These are phyloP conservation scores for Yamadazyma dushanensis DNA, from an alignment of 1,139 yeast genomes.

Conservation along the genomic window DNA sequence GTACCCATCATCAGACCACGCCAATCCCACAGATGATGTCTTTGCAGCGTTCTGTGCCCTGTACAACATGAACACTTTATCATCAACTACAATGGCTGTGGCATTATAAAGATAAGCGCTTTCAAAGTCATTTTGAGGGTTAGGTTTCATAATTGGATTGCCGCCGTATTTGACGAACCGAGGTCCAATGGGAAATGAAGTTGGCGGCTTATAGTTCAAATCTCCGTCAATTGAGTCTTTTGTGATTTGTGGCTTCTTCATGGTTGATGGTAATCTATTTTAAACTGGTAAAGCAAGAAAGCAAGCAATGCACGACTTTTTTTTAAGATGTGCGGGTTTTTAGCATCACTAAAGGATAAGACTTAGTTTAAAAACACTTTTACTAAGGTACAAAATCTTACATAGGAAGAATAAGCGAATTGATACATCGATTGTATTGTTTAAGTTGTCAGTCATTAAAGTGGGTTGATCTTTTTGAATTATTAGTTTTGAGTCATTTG, in stretches of 20 bases:
- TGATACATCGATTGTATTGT: too few relatives aligned
- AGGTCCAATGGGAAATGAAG: slow-evolving; percentile 45
- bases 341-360: not conserved
- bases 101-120: slow-evolving; percentile 45
- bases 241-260: slow-evolving; percentile 34
- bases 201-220: slow-evolving; percentile 34
- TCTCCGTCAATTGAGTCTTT: slow-evolving; percentile 33
- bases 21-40: slow-evolving; percentile 39
- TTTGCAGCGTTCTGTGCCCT: slow-evolving; percentile 41
- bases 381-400: too few relatives aligned
- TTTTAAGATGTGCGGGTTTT: slow-evolving; percentile 1
- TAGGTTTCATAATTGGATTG: slow-evolving; percentile 43
- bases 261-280: slow-evolving; percentile 10
- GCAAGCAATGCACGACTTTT: slow-evolving; percentile 2
- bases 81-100: slow-evolving; percentile 44
- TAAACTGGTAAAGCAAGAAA: not conserved
- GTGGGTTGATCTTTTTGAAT: too few relatives aligned
- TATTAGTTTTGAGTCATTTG: too few relatives aligned
- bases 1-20: slow-evolving; percentile 44
- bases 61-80: slow-evolving; percentile 38
- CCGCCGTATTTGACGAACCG: slow-evolving; percentile 30
- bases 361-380: too few relatives aligned
- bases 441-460: too few relatives aligned
- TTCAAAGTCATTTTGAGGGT: slow-evolving; percentile 42
- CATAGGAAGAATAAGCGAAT: too few relatives aligned